A percentile compares a stretch with the other conserved stretches of the same genome.
These are phyloP conservation scores for Pavlovales sp. DNA, from an alignment of 208 protist genomes.

Conservation along the genomic window DNA sequence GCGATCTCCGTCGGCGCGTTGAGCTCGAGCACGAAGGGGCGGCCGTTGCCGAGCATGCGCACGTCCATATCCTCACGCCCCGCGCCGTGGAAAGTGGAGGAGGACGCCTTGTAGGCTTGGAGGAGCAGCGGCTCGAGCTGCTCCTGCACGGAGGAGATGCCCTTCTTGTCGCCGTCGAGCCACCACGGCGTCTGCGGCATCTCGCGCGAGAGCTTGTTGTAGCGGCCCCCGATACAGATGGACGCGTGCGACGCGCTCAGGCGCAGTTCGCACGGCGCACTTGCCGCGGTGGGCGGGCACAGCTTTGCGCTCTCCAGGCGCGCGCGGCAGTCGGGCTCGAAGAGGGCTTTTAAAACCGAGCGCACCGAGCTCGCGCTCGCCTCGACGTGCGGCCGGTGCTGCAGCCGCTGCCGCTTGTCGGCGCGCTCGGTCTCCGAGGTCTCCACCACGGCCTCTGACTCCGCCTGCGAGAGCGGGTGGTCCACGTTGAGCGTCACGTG, in stretches of 20 bases:
- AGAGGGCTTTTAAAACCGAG: neutral
- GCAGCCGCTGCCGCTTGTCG: neutral
- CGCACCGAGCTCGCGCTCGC: neutral
- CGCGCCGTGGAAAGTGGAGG: slow-evolving; percentile 30
- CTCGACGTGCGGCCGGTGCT: too few relatives aligned
- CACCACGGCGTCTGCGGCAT: slow-evolving; percentile 28
- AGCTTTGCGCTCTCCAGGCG: neutral
- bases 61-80: slow-evolving; percentile 65
- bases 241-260: neutral
- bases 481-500: neutral
- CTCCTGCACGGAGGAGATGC: slow-evolving; percentile 17
- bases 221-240: neutral
- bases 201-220: slow-evolving; percentile 16
- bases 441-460: neutral
- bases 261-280: neutral
- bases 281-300: neutral
- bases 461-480: neutral
- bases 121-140: neutral
- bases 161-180: neutral
- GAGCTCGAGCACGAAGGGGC: slow-evolving; percentile 61
- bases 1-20: neutral
- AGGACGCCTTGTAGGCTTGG: neutral
- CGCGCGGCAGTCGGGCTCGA: neutral
- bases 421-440: too few relatives aligned
- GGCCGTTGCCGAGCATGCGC: slow-evolving; percentile 62